Evolutionary conservation across 768 basidiomycete genomes (phyloP), one percentile per base, ranked within the genome.

Genomic region (Xerocomellus intermedius): DNA sequence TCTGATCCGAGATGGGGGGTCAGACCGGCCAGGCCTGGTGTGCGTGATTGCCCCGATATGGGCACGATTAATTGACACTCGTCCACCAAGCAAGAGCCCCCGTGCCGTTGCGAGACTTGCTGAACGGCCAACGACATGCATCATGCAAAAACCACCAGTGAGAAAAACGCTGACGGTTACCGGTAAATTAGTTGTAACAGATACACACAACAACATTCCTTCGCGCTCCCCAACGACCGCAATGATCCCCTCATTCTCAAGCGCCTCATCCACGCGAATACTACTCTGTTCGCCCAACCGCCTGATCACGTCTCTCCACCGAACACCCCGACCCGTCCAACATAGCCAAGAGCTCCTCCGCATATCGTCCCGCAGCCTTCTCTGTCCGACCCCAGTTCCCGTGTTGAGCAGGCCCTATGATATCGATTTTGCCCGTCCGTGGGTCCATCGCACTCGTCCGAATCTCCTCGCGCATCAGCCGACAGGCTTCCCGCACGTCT

Each of bases 381-480:
- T 78, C 74, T 95, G 90, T 24, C 94, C 89, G 48, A 84, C 79
- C 3, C 91, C 93, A 4, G 94, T 92, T 2, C 97, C 97, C 3
- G 94, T 95, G 69, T 94, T 95, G 62, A 99, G 80, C 67, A 99
- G 71, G 50, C 94, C 91, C 84, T n/a, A n/a, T n/a, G n/a, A 98
- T 91, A 70, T 98, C 95, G 67, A 98, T 96, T 80, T 95, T 94
- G 50, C 96, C 96, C 13, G 94, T 98, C 22, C 91, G 80, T 10
- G 96, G 96, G 71, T 98, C 95, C 79, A 96, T 95, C 37, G 94
- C 94, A 57, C 86, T 87, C 57, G 95, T 94, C 63, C 92, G 84
- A 73, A 99, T 90, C 5, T 95, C 97, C 70, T 96, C 93, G 43
- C 92, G 85, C 87, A 99, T 98, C 62, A 99, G 81, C n/a, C 97